These are phyloP conservation scores for Euphorbia peplus DNA, from an alignment of 345 rosid genomes.

Conservation along the genomic window DNA sequence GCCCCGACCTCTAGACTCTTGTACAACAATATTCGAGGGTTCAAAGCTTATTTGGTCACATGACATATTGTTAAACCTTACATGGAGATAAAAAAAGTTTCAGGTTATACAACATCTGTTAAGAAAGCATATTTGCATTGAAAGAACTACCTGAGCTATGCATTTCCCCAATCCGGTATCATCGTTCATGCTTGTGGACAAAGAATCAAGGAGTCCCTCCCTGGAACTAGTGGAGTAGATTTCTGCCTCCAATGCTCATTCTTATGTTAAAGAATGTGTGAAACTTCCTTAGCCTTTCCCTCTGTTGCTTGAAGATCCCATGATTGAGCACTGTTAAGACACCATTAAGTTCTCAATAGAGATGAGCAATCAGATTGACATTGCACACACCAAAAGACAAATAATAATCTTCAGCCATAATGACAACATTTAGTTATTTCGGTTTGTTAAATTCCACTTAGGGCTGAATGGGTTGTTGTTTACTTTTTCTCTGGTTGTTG, in stretches of 20 bases:
- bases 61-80: constrained; percentile 19
- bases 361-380: background rate
- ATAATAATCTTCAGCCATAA: background rate
- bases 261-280: constrained; percentile 14
- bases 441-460: too few species aligned
- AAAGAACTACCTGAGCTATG: constrained; percentile 34
- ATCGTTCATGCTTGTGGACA: constrained; percentile 25
- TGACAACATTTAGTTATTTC: background rate
- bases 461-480: too few species aligned
- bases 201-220: constrained; percentile 21
- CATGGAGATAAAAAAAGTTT: constrained; percentile 15
- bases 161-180: constrained; percentile 20
- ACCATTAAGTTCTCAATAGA: constrained; percentile 14
- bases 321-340: constrained; percentile 25
- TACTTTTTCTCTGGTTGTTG: too few species aligned
- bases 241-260: constrained; percentile 24
- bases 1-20: constrained; percentile 44
- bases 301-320: constrained; percentile 34
- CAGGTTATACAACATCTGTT: constrained; percentile 1
- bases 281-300: constrained; percentile 23
- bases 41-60: constrained; percentile 19
- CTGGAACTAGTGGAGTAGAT: constrained; percentile 21
- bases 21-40: constrained; percentile 33
- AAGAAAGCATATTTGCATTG: background rate
- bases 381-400: background rate